Evolutionary conservation across 2,329 filamentous ascomycete species (phyloP), one percentile per base, ranked within the genome.

Genomic region (Chaetomium globosum): DNA sequence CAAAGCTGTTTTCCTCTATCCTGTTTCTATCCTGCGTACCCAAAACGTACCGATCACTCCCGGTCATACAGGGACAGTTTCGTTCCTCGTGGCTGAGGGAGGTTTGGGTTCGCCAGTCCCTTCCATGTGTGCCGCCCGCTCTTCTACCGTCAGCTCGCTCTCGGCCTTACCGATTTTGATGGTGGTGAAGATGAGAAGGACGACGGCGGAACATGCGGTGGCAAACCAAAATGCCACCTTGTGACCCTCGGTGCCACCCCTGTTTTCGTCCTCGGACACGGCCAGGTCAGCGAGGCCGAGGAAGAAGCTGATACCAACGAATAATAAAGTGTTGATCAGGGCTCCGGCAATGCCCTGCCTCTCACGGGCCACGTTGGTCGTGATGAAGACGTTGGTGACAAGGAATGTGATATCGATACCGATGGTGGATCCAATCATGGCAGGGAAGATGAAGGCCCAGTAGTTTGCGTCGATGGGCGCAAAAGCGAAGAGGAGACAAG

Each of bases 361-460:
- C 13, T 84, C 81, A 4, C 81, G 80, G 0, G 90, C 89, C 68
- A 93, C 80, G 16, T 84, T 85, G 0, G 89, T 92, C 0, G 89
- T 92, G 74, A 92, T 89, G 76, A 91, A 93, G 65, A 93, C 84
- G 71, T 90, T 93, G 21, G 87, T 85, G 1, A 93, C 84, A 72
- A 89, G 92, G 77, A 89, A 93, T 7, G 86, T 87, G 62, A 93
- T 86, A 72, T 94, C 91, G 65, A 93, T 87, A 21, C 88, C 89
- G 39, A 93, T 80, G 0, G 90, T 93, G 13, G 83, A 83, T 68
- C 87, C 85, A 3, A 89, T 74, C 87, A 89, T 89, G 61, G 85
- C 79, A 0, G 90, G 88, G 72, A 93, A 92, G 26, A 91, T 81
- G 72, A 85, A 93, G 0, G 87, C 84, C 91, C 90, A 94, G 80